These are phyloP conservation scores for Fistulifera solaris DNA, from an alignment of 108 stramenopile genomes.

Conservation along the genomic window DNA sequence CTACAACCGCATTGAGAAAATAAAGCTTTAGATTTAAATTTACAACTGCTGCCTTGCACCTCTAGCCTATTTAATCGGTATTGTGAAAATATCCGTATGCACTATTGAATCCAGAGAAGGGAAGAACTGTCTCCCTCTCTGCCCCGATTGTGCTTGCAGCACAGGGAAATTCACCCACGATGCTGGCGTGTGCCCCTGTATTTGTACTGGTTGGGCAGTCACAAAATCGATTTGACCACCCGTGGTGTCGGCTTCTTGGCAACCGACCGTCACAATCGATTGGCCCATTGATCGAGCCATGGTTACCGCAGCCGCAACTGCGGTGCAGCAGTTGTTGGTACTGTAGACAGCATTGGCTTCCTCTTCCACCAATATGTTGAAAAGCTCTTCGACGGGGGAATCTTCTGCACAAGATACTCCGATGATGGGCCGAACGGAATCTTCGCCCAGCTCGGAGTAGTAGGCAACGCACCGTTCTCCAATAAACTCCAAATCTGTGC, in stretches of 20 bases:
- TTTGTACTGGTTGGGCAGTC: background rate
- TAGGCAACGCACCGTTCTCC: background rate
- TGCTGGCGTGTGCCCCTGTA: background rate
- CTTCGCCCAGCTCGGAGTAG: background rate
- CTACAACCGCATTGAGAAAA: too few species aligned
- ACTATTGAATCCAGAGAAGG: slow-evolving; percentile 4
- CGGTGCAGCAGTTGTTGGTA: slow-evolving; percentile 1
- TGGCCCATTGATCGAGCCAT: background rate
- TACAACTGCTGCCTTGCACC: too few species aligned
- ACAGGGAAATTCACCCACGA: slow-evolving; percentile 6
- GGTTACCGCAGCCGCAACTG: background rate
- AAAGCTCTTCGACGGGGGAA: background rate
- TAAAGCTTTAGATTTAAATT: too few species aligned
- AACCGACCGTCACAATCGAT: background rate
- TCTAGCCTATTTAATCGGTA: too few species aligned
- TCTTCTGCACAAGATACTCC: background rate
- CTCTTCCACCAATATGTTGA: background rate
- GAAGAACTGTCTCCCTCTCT: slow-evolving; percentile 1
- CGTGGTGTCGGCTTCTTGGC: background rate
- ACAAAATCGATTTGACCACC: background rate
- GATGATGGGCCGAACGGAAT: background rate
- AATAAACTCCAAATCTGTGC: background rate
- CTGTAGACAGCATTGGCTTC: slow-evolving; percentile 1
- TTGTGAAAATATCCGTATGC: background rate
- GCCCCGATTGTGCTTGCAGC: background rate